Percentiles rank a stretch among this genome's conserved stretches.
Evolutionary conservation across 192 early-diverging fungal species (phyloP).

Genomic region (Coemansia sp.): DNA sequence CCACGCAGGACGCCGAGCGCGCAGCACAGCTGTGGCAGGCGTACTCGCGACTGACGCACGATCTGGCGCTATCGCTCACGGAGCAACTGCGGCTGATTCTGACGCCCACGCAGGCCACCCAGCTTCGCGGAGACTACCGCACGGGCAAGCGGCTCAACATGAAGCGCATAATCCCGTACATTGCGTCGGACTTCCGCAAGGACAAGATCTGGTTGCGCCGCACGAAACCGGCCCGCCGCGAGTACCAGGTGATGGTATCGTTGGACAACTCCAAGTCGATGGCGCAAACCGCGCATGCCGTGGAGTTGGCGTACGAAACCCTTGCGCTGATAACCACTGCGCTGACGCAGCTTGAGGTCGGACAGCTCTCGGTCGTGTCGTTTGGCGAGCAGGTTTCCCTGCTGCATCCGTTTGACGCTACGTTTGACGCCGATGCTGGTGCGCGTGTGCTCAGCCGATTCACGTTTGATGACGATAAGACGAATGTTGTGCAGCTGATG

Average conservation of each 20-base stretch:
- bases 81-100: slow-evolving; percentile 96
- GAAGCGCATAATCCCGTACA: slow-evolving; percentile 99
- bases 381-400: slow-evolving; percentile 88
- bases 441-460: slow-evolving; percentile 87
- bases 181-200: slow-evolving; percentile 98
- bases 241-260: slow-evolving; percentile 97
- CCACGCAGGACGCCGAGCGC: slow-evolving; percentile 55
- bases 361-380: slow-evolving; percentile 84
- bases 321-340: slow-evolving; percentile 91
- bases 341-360: slow-evolving; percentile 91
- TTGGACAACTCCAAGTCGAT: slow-evolving; percentile 98
- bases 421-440: slow-evolving; percentile 88
- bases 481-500: slow-evolving; percentile 85
- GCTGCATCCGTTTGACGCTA: slow-evolving; percentile 92
- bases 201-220: slow-evolving; percentile 99
- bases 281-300: slow-evolving; percentile 68
- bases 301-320: slow-evolving; percentile 94
- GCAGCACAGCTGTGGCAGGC: slow-evolving; percentile 79
- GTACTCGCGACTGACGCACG: slow-evolving; percentile 87
- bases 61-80: slow-evolving; percentile 85
- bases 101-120: slow-evolving; percentile 94
- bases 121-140: slow-evolving; percentile 95
- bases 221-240: slow-evolving; percentile 93
- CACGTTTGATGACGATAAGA: slow-evolving; percentile 88
- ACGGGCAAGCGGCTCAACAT: slow-evolving; percentile 99